phyloP scores from a whole-genome alignment of 2,329 filamentous ascomycete genomes.

The Sclerotinia spermophila region DNA sequence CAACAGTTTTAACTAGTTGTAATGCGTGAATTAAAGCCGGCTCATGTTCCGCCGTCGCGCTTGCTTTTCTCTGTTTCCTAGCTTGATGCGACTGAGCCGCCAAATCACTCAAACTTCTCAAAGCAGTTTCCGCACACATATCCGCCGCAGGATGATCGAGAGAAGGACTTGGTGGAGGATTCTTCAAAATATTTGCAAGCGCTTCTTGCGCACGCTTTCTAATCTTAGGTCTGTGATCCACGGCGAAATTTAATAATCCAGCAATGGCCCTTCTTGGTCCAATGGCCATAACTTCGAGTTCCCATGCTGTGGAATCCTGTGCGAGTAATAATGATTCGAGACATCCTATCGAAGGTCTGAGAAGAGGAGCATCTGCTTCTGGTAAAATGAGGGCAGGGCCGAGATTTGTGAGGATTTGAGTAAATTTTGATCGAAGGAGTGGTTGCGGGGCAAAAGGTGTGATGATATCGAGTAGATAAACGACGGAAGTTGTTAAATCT shows the following conservation, averaged over 20 bases:
- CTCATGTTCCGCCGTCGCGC: constrained; percentile 60
- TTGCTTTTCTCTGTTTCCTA: constrained; percentile 63
- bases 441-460: constrained; percentile 80
- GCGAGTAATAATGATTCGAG: constrained; percentile 87
- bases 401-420: constrained; percentile 82
- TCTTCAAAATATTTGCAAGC: constrained; percentile 75
- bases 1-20: constrained; percentile 87
- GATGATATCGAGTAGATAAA: constrained; percentile 93
- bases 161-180: constrained; percentile 84
- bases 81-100: constrained; percentile 58
- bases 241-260: constrained; percentile 76
- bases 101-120: constrained; percentile 75
- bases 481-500: constrained; percentile 77
- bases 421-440: constrained; percentile 90
- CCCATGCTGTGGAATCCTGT: constrained; percentile 86
- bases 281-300: constrained; percentile 75
- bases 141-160: constrained; percentile 92
- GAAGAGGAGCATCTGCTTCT: constrained; percentile 80
- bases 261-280: constrained; percentile 84
- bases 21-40: constrained; percentile 86
- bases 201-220: constrained; percentile 91
- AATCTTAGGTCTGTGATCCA: constrained; percentile 89
- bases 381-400: constrained; percentile 76
- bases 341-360: constrained; percentile 86
- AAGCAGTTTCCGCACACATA: constrained; percentile 89